These are phyloP conservation scores for Sarocladium brachiariae DNA, from an alignment of 2,329 filamentous ascomycete genomes.

Conservation along the genomic window DNA sequence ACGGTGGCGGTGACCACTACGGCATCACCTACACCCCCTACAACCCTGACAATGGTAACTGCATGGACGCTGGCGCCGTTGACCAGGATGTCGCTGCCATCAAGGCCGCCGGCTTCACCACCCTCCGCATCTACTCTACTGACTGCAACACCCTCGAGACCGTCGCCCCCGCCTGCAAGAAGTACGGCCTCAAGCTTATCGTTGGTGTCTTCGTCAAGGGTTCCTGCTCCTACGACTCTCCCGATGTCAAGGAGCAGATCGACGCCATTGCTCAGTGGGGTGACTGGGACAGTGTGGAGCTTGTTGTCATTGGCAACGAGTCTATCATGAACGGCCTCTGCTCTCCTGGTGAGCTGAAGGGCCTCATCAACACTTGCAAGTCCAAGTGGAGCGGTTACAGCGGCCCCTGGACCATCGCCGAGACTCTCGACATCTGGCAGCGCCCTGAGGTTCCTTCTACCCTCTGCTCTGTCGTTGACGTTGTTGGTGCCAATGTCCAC, in stretches of 20 bases:
- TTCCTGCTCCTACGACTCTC: slow-evolving; percentile 49
- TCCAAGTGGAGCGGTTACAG: slow-evolving; percentile 64
- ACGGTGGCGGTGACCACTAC: slow-evolving; percentile 49
- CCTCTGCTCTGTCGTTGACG: slow-evolving; percentile 69
- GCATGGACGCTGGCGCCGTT: slow-evolving; percentile 58
- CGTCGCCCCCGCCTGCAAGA: slow-evolving; percentile 62
- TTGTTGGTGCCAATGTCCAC: slow-evolving; percentile 82
- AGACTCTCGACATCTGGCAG: slow-evolving; percentile 75
- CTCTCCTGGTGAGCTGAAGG: slow-evolving; percentile 55
- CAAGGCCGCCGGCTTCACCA: slow-evolving; percentile 58
- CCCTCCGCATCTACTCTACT: slow-evolving; percentile 80
- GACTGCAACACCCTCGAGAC: slow-evolving; percentile 78
- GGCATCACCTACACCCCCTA: slow-evolving; percentile 80
- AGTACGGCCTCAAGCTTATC: slow-evolving; percentile 70
- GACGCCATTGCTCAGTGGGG: slow-evolving; percentile 64
- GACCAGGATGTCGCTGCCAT: slow-evolving; percentile 54
- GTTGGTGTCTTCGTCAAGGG: slow-evolving; percentile 79
- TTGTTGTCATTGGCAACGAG: slow-evolving; percentile 89
- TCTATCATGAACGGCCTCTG: slow-evolving; percentile 70
- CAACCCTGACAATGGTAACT: slow-evolving; percentile 45
- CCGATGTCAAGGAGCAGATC: slow-evolving; percentile 66
- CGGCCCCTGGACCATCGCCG: slow-evolving; percentile 74
- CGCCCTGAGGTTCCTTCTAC: slow-evolving; percentile 45
- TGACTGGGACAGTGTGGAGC: slow-evolving; percentile 67
- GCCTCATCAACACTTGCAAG: slow-evolving; percentile 65